Evolutionary conservation across 495 filamentous ascomycete genomes (phyloP).

Genomic region (Talaromyces ruber): DNA sequence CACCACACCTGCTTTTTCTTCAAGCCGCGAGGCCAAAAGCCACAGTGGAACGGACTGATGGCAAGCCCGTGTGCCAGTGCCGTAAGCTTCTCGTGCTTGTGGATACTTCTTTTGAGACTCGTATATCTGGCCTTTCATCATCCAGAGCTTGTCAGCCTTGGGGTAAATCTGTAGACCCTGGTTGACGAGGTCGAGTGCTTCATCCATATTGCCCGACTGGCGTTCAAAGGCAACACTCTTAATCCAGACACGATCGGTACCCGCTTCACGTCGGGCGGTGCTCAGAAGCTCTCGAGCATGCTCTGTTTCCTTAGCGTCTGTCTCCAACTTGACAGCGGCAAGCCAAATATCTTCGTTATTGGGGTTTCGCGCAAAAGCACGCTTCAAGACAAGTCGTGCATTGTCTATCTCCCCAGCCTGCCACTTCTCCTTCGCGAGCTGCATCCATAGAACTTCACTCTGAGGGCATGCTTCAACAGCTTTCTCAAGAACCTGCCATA

Average conservation of each 20-base stretch:
- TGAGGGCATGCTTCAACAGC: constrained; percentile 88
- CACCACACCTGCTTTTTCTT: constrained; percentile 74
- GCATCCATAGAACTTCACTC: constrained; percentile 88
- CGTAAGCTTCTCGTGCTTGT: constrained; percentile 86
- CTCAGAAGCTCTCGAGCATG: constrained; percentile 73
- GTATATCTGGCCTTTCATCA: constrained; percentile 99
- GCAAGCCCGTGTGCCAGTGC: constrained; percentile 78
- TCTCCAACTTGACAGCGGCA: constrained; percentile 88
- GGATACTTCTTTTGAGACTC: constrained; percentile 65
- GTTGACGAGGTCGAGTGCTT: constrained; percentile 76
- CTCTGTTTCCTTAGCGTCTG: constrained; percentile 70
- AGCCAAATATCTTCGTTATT: constrained; percentile 97
- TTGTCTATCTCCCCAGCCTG: constrained; percentile 76
- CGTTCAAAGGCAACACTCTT: constrained; percentile 90
- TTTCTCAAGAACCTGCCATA: constrained; percentile 82
- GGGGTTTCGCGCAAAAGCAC: constrained; percentile 86
- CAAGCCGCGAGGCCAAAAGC: constrained; percentile 78
- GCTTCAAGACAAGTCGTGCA: constrained; percentile 70
- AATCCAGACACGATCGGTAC: constrained; percentile 94
- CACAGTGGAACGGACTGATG: constrained; percentile 78
- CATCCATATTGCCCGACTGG: constrained; percentile 66
- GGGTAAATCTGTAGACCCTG: constrained; percentile 87
- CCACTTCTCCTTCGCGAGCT: constrained; percentile 91
- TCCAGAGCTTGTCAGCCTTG: constrained; percentile 81
- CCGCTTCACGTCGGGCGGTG: constrained; percentile 74